These are phyloP conservation scores for Trichoderma reesei DNA, from an alignment of 495 filamentous ascomycete species.

Conservation along the genomic window DNA sequence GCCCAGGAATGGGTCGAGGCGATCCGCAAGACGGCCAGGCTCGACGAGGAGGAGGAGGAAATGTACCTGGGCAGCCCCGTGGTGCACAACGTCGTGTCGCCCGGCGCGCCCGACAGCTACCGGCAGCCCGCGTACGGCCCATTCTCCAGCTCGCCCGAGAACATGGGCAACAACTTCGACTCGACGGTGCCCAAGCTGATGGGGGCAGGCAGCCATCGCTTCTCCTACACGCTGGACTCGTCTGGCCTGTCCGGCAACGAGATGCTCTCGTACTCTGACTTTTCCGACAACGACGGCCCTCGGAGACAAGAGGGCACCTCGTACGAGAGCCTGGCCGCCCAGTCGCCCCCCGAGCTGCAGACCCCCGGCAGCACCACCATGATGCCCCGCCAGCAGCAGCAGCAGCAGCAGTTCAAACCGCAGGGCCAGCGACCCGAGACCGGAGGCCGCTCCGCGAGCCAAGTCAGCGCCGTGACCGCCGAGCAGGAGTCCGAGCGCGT, in stretches of 20 bases:
- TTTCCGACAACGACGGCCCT: slow-evolving; percentile 60
- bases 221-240: slow-evolving; percentile 50
- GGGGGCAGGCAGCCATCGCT: slow-evolving; percentile 37
- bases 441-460: slow-evolving; percentile 28
- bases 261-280: slow-evolving; percentile 77
- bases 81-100: not conserved
- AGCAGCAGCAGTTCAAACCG: slow-evolving; percentile 11
- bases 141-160: slow-evolving; percentile 58
- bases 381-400: too few relatives aligned
- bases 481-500: slow-evolving; percentile 58
- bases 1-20: slow-evolving; percentile 79
- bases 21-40: slow-evolving; percentile 67
- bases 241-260: slow-evolving; percentile 68
- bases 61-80: slow-evolving; percentile 56
- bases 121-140: slow-evolving; percentile 25
- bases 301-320: slow-evolving; percentile 33
- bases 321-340: slow-evolving; percentile 32
- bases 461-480: slow-evolving; percentile 42
- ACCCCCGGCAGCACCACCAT: too few relatives aligned
- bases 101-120: not conserved
- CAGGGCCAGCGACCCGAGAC: slow-evolving; percentile 16
- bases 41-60: slow-evolving; percentile 78
- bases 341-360: slow-evolving; percentile 18
- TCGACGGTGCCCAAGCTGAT: slow-evolving; percentile 27
- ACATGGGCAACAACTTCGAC: slow-evolving; percentile 26